Percentiles rank a stretch among this genome's conserved stretches.
These are phyloP conservation scores for Sarocladium strictum DNA, from an alignment of 2,329 filamentous ascomycete species.

Conservation along the genomic window DNA sequence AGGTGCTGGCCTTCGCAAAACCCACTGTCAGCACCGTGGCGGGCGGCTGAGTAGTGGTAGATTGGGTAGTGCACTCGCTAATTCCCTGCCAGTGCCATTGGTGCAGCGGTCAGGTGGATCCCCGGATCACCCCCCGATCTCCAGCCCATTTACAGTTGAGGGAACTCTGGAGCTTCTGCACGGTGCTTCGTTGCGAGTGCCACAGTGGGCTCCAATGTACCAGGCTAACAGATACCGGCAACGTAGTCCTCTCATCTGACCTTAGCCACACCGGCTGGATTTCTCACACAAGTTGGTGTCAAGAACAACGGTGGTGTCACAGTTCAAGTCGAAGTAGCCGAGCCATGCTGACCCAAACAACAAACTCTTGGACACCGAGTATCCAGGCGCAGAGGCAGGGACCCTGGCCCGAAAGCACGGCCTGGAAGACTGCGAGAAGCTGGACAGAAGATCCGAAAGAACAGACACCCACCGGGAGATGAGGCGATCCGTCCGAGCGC, in stretches of 20 bases:
- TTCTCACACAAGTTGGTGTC: no score
- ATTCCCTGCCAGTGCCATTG: neutral
- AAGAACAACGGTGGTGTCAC: no score
- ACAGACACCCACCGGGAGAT: neutral
- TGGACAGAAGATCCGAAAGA: neutral
- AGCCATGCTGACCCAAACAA: neutral
- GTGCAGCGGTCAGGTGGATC: conserved; percentile 4
- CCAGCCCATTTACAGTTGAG: neutral
- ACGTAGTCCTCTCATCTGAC: neutral
- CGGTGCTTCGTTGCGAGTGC: neutral
- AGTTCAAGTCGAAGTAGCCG: neutral
- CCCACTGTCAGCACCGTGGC: neutral
- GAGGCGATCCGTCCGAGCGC: conserved; percentile 2
- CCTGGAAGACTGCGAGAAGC: conserved; percentile 1
- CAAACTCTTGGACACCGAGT: neutral
- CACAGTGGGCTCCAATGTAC: neutral
- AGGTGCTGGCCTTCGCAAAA: neutral
- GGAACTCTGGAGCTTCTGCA: neutral
- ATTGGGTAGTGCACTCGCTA: neutral
- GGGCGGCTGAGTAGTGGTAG: neutral
- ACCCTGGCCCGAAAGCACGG: neutral
- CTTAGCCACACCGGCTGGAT: no score
- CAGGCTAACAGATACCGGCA: neutral
- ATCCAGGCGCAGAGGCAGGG: neutral
- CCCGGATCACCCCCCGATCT: neutral